Conservation (phyloP, 768 basidiomycete genomes). For the Dentipellis fragilis region DNA sequence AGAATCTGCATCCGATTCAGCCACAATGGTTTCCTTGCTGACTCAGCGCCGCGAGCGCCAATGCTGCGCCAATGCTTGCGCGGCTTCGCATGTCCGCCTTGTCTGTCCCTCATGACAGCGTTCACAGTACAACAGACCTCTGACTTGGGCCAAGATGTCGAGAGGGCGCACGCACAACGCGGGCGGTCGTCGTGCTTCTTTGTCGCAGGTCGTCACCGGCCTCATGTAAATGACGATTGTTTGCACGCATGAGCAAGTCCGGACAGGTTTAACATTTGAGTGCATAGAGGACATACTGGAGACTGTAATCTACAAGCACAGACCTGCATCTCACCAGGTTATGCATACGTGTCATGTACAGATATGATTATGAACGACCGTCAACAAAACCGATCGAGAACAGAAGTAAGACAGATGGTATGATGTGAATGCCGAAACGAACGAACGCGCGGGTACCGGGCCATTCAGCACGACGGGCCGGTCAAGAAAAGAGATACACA, state of each 20-base stretch:
- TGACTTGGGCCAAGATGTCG: too few relatives aligned
- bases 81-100: too few relatives aligned
- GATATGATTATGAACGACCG: not conserved
- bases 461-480: not conserved
- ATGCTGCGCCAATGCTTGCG: too few relatives aligned
- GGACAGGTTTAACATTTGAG: not conserved
- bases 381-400: not conserved
- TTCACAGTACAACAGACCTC: too few relatives aligned
- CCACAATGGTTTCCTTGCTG: not conserved
- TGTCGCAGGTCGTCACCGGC: too few relatives aligned
- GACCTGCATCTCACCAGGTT: not conserved
- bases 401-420: not conserved
- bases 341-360: not conserved
- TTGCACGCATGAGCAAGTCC: too few relatives aligned
- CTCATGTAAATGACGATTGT: too few relatives aligned
- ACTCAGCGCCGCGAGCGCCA: too few relatives aligned
- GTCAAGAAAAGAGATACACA: constrained; percentile 1
- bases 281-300: not conserved
- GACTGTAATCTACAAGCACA: not conserved
- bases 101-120: too few relatives aligned
- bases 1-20: not conserved
- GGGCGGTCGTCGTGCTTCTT: too few relatives aligned
- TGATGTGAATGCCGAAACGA: not conserved
- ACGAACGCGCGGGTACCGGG: not conserved
- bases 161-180: too few relatives aligned